These are phyloP conservation scores for Termitomyces sp. DNA, from an alignment of 768 basidiomycete genomes.

Conservation along the genomic window DNA sequence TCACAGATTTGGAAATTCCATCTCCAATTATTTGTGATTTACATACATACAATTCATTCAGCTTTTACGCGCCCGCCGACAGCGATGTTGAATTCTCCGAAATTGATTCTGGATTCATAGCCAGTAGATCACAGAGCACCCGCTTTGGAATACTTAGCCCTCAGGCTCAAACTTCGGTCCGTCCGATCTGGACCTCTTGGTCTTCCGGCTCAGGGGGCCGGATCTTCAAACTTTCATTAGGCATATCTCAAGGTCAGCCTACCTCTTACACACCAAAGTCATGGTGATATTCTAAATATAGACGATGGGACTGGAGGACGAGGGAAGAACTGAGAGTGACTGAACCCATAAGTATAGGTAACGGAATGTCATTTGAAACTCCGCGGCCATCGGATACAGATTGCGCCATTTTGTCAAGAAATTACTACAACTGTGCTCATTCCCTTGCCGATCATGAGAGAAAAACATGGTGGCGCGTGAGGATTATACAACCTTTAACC, in stretches of 20 bases:
- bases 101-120: not conserved
- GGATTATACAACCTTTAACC: not conserved
- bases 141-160: not conserved
- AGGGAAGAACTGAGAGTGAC: not conserved
- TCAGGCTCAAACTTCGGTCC: not conserved
- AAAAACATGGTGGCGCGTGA: constrained; percentile 11
- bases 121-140: not conserved
- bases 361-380: constrained; percentile 1
- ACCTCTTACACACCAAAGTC: not conserved
- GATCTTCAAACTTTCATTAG: not conserved
- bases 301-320: not conserved
- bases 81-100: not conserved
- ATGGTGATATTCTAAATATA: not conserved
- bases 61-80: not conserved
- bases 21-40: not conserved
- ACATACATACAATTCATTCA: not conserved
- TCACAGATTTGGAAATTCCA: not conserved
- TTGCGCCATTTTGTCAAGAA: constrained; percentile 22
- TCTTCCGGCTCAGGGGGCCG: not conserved
- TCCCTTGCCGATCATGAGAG: not conserved
- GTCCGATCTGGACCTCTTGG: not conserved
- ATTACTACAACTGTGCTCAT: constrained; percentile 25
- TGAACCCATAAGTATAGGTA: too few species aligned
- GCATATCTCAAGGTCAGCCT: not conserved
- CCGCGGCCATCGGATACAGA: constrained; percentile 8